Evolutionary conservation across 1,139 yeast species (phyloP).

Genomic region (Yamadazyma conglobata): DNA sequence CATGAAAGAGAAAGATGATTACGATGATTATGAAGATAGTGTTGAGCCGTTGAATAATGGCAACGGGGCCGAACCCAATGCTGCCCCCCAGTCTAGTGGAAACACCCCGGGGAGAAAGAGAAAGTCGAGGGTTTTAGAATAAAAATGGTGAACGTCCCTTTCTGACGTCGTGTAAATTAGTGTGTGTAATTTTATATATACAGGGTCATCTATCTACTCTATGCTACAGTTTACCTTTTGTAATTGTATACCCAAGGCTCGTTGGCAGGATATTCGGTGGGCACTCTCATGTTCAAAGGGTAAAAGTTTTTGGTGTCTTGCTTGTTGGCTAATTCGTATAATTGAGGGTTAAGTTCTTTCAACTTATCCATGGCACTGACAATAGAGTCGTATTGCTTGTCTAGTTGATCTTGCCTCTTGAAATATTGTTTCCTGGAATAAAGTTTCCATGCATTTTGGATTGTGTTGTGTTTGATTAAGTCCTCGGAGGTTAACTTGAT

Average conservation of each 20-base stretch:
- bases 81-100: conserved; percentile 7
- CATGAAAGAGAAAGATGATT: conserved; percentile 43
- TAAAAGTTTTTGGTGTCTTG: conserved; percentile 48
- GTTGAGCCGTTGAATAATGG: conserved; percentile 7
- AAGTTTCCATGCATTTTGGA: conserved; percentile 79
- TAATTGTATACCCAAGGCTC: conserved; percentile 76
- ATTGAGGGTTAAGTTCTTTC: conserved; percentile 41
- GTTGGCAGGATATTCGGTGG: conserved; percentile 89
- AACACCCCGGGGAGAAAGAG: conserved; percentile 37
- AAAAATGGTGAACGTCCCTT: too few relatives aligned
- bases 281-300: conserved; percentile 79
- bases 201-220: conserved; percentile 4
- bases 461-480: conserved; percentile 76
- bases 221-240: conserved; percentile 14
- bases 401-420: conserved; percentile 45
- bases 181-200: too few relatives aligned
- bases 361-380: conserved; percentile 73
- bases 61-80: conserved; percentile 3
- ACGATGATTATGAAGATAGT: conserved; percentile 45
- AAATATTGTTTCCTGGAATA: conserved; percentile 49
- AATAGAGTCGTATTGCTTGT: conserved; percentile 65
- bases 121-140: conserved; percentile 30
- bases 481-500: conserved; percentile 78
- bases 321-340: conserved; percentile 51
- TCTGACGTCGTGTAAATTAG: too few relatives aligned